Evolutionary conservation across 495 filamentous ascomycete species (phyloP), one percentile per base, ranked within the genome.

Genomic region (Daldinia grandis): DNA sequence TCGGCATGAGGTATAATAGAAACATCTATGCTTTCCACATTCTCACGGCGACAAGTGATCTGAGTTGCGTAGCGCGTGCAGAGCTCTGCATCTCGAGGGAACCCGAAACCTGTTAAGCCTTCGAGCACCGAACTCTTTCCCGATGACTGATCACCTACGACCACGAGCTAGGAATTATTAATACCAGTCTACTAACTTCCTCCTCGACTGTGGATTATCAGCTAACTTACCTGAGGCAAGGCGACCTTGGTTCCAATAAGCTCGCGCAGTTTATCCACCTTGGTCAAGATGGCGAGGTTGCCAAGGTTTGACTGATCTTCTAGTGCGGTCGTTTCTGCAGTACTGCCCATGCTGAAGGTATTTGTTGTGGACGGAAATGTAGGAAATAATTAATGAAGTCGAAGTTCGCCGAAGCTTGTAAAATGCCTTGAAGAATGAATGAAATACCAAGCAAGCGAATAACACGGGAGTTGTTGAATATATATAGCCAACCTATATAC

Each of bases 51-150:
- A 58, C 81, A 85, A 1, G 81, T 84, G 59, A 90, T 90, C 71
- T 89, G 83, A 0, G 87, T 90, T 3, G 85, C 86, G 63, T 85
- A 87, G 0, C 87, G 79, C 0, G 88, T 90, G 70, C 85, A 88
- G 15, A 88, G 81, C n/a, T 81, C 81, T 10, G 77, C 77, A 28
- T 76, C 81, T 31, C 80, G 77, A n/a, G 87, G 85, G 57, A 88
- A 86, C 1, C 82, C 78, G 54, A 88, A 77, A 4, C 79, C 81
- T 2, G 84, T 87, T 28, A 88, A 53, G 38, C 81, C 80, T 77
- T 87, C 83, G 1, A 87, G 77, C 5, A 86, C 73, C 0, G 83
- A 87, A 35, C 76, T 81, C 66, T 89, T 89, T 14, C 87, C 86
- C 5, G 81, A 82, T 0, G 82, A 85, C 70, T 87, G 84, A 63